Conservation (phyloP, 108 stramenopile species). For the Mediolabrus comicus region DNA sequence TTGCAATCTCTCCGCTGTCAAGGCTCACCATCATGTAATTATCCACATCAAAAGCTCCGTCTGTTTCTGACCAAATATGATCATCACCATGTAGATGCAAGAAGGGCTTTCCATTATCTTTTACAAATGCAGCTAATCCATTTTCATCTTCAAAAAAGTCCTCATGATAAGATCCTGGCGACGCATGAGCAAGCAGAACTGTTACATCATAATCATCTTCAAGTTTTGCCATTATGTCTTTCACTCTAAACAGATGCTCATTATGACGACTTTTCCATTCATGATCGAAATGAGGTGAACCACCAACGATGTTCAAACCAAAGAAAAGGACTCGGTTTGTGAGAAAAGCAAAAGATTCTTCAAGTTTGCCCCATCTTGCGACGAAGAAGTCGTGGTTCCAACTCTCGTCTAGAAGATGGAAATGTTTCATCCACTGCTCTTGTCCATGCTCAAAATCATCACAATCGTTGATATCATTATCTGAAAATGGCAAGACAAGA, state of each 20-base stretch:
- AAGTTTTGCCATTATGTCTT: not conserved
- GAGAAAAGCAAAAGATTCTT: constrained; percentile 50
- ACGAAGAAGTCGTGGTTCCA: constrained; percentile 42
- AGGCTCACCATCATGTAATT: constrained; percentile 16
- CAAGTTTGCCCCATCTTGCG: constrained; percentile 2
- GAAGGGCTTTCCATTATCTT: constrained; percentile 26
- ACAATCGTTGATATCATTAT: constrained; percentile 65
- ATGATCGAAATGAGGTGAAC: constrained; percentile 14
- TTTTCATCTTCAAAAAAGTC: constrained; percentile 36
- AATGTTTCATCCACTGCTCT: constrained; percentile 28
- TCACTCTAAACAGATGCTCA: constrained; percentile 25
- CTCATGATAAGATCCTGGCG: constrained; percentile 21
- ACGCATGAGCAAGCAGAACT: constrained; percentile 48
- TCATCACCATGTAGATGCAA: constrained; percentile 51
- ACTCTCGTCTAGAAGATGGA: constrained; percentile 36
- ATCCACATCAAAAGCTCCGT: constrained; percentile 6
- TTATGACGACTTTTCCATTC: constrained; percentile 37
- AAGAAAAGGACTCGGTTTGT: constrained; percentile 37
- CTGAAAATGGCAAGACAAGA: not conserved
- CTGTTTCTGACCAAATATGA: constrained; percentile 18
- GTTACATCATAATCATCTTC: constrained; percentile 15
- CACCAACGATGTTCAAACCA: constrained; percentile 55
- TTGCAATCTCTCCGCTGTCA: constrained; percentile 8
- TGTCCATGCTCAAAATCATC: constrained; percentile 13
- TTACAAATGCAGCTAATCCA: constrained; percentile 14